Conservation (phyloP, 495 filamentous ascomycete species). For the Viridothelium virens region DNA sequence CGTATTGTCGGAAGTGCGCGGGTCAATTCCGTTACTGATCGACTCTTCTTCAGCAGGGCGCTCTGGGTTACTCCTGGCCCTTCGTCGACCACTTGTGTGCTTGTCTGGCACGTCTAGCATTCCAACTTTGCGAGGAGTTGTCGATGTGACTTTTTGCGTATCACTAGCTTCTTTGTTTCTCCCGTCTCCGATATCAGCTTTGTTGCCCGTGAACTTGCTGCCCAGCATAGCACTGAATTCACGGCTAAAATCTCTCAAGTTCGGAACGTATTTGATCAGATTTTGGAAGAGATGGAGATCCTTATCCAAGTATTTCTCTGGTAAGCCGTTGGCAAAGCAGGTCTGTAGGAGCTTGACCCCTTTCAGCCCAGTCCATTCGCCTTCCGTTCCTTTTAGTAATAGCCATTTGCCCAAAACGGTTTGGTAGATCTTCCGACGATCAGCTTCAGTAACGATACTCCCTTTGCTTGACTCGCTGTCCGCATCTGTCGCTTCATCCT, state of each 20-base stretch:
- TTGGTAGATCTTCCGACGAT: slow-evolving; percentile 4
- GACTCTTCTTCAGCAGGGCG: not conserved
- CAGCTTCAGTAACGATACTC: not conserved
- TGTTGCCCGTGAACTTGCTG: not conserved
- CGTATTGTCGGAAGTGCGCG: not conserved
- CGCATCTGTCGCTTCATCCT: not conserved
- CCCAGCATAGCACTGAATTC: not conserved
- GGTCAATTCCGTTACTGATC: not conserved
- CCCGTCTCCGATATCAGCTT: not conserved
- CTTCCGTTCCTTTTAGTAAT: not conserved
- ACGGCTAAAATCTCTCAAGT: not conserved
- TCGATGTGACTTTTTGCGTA: not conserved
- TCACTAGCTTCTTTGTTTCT: not conserved
- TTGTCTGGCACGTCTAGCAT: not conserved
- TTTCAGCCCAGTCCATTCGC: slow-evolving; percentile 5
- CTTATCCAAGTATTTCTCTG: not conserved
- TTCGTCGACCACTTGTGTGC: not conserved
- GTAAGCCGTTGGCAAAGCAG: slow-evolving; percentile 5
- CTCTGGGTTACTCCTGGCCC: slow-evolving; percentile 3
- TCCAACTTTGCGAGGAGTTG: not conserved
- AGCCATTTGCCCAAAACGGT: slow-evolving; percentile 1
- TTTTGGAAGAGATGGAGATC: not conserved
- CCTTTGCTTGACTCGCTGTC: not conserved
- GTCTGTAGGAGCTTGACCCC: not conserved
- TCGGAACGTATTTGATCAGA: slow-evolving; percentile 1